phyloP scores from a whole-genome alignment of 352 stramenopile genomes.

The Pythium dissimile region DNA sequence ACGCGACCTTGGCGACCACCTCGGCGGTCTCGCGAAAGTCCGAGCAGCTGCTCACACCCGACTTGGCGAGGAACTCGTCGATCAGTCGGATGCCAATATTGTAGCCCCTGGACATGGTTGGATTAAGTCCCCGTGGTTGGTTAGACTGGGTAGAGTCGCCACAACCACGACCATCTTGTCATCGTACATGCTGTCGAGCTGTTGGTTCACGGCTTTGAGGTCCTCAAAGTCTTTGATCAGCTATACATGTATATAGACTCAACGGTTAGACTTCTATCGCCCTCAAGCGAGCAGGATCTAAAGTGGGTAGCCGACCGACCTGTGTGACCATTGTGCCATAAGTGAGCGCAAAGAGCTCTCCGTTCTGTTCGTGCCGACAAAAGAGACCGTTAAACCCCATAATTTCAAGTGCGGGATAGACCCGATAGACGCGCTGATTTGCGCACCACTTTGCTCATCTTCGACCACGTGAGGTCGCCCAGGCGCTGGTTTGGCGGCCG shows the following conservation, averaged over 20 bases:
- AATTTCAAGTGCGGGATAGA: neutral
- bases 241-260: slow-evolving; percentile 18
- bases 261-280: neutral
- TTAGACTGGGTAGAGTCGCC: neutral
- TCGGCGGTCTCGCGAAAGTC: slow-evolving; percentile 94
- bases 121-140: neutral
- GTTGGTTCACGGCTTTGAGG: slow-evolving; percentile 92
- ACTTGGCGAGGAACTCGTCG: slow-evolving; percentile 98
- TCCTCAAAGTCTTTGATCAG: slow-evolving; percentile 97
- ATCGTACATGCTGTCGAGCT: slow-evolving; percentile 93
- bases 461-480: slow-evolving; percentile 88
- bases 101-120: slow-evolving; percentile 75
- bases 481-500: slow-evolving; percentile 55
- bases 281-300: no score
- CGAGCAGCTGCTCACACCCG: slow-evolving; percentile 68
- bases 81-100: slow-evolving; percentile 97
- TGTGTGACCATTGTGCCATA: slow-evolving; percentile 97
- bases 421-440: neutral
- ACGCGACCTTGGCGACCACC: slow-evolving; percentile 94
- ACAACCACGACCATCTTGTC: neutral
- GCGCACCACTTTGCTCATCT: slow-evolving; percentile 92
- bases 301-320: slow-evolving; percentile 20
- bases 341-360: slow-evolving; percentile 97
- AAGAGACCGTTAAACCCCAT: neutral
- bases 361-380: slow-evolving; percentile 56